Evolutionary conservation across 805 yeast species (phyloP), one percentile per base, ranked within the genome.

Genomic region (Brettanomyces bruxellensis): DNA sequence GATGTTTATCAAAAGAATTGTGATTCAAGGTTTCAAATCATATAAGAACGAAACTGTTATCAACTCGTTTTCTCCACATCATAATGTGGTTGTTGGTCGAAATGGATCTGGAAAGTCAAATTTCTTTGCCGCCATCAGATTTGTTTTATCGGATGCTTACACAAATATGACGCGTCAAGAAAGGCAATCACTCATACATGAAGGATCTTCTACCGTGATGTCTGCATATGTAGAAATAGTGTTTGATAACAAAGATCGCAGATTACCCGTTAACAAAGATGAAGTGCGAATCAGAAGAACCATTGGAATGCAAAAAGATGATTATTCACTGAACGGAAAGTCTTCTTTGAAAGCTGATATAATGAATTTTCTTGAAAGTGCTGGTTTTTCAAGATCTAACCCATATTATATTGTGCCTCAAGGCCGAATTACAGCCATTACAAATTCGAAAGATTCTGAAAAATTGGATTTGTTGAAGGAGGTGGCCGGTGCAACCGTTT

Each of bases 51-150:
- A 87, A 38, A 86, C 96, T 0, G 74, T 79, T 4, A 77, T 90
- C 11, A 93, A 85, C 38, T 71, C 78, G 13, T 69, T 93, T 32
- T 83, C 95, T 1, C 91, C 95, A 0, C 78, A 79, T 46, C 84
- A 83, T 58, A 91, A 91, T 65, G 95, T 91, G 22, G 80, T 85
- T 13, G 88, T 90, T 32, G 97, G 97, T 2, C 69, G 95, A 44
- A 90, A 90, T 65, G 97, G 97, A n/a, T 86, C 96, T 7, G 99
- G 99, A 7, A 91, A 93, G 62, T 86, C 96, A 38, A 91, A 93
- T 63, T 85, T 91, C 66, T 93, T 91, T 63, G 89, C 96, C 13
- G 98, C 99, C 9, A 85, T 91, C 47, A 71, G 97, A 51, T 93
- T 90, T 66, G 97, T 89, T 9, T 64, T 93, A 22, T 83, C 95